Conservation (phyloP, 2,329 filamentous ascomycete species). For the Setomelanomma holmii region DNA sequence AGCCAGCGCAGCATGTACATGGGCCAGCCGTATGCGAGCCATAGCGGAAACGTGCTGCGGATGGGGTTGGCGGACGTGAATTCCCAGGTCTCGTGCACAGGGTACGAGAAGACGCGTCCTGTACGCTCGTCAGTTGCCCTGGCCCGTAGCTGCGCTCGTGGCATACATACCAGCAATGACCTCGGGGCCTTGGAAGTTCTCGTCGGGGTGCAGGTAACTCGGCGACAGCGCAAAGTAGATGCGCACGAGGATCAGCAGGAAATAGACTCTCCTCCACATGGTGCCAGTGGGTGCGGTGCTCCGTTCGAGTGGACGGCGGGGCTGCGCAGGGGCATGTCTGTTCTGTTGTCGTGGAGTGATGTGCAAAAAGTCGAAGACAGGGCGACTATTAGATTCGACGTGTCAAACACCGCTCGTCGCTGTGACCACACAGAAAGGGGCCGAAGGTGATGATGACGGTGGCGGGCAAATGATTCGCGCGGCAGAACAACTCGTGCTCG, state of each 20-base stretch:
- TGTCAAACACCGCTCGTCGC: constrained; percentile 29
- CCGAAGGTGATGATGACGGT: constrained; percentile 4
- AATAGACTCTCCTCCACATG: constrained; percentile 93
- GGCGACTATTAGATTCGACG: constrained; percentile 29
- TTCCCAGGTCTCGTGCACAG: constrained; percentile 91
- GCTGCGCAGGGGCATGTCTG: constrained; percentile 43
- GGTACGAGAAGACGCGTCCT: constrained; percentile 94
- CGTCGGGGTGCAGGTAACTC: constrained; percentile 97
- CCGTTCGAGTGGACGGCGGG: constrained; percentile 17
- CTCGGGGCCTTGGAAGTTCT: constrained; percentile 98
- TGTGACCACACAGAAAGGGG: constrained; percentile 32
- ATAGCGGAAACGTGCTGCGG: constrained; percentile 94
- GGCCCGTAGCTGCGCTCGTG: not conserved
- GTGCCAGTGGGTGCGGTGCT: constrained; percentile 34
- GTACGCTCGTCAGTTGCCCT: constrained; percentile 5
- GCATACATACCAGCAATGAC: constrained; percentile 81
- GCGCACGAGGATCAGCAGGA: constrained; percentile 83
- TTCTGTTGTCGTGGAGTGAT: constrained; percentile 20
- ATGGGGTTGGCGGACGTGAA: constrained; percentile 89
- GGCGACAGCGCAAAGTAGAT: constrained; percentile 93
- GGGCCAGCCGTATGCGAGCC: constrained; percentile 91
- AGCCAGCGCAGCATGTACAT: constrained; percentile 94
- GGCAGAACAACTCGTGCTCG: constrained; percentile 14
- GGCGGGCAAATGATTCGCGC: constrained; percentile 13
- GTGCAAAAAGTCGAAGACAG: constrained; percentile 26